phyloP scores from a whole-genome alignment of 1,284 basidiomycete species.

The Ganoderma multipileum region DNA sequence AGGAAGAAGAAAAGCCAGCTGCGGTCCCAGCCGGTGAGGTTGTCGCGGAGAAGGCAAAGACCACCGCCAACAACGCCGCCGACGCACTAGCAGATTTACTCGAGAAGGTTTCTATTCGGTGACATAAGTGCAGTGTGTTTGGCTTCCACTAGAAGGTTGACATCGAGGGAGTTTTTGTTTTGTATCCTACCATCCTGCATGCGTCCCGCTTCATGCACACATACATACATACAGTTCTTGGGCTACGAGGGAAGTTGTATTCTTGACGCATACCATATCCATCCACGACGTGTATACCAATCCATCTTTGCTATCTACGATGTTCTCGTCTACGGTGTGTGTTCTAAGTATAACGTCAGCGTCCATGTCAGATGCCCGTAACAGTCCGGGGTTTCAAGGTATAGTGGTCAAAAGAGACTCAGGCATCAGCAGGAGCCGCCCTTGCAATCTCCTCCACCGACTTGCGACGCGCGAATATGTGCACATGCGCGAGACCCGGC shows the following conservation, averaged over 20 bases:
- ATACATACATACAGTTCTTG: slow-evolving; percentile 14
- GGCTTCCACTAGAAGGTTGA: slow-evolving; percentile 14
- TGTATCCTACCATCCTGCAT: slow-evolving; percentile 28
- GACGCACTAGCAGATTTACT: slow-evolving; percentile 69
- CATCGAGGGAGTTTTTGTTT: slow-evolving; percentile 16
- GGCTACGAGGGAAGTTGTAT: slow-evolving; percentile 17
- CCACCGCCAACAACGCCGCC: slow-evolving; percentile 46
- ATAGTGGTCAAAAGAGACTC: background rate
- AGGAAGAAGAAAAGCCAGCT: slow-evolving; percentile 48
- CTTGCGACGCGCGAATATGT: slow-evolving; percentile 77
- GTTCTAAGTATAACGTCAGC: slow-evolving; percentile 7
- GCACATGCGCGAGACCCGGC: slow-evolving; percentile 78
- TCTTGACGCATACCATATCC: slow-evolving; percentile 13
- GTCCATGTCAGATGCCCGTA: slow-evolving; percentile 5
- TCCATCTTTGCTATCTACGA: slow-evolving; percentile 14
- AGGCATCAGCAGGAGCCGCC: background rate
- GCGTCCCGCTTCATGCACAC: background rate
- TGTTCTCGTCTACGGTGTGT: background rate
- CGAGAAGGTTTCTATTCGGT: slow-evolving; percentile 57
- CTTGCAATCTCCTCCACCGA: slow-evolving; percentile 36
- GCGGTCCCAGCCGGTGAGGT: slow-evolving; percentile 28
- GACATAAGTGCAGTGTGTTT: slow-evolving; percentile 8
- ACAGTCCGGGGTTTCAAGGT: background rate
- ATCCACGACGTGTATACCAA: slow-evolving; percentile 32
- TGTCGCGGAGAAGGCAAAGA: slow-evolving; percentile 29